These are phyloP conservation scores for Uncinocarpus reesii DNA, from an alignment of 2,329 filamentous ascomycete species.

Conservation along the genomic window DNA sequence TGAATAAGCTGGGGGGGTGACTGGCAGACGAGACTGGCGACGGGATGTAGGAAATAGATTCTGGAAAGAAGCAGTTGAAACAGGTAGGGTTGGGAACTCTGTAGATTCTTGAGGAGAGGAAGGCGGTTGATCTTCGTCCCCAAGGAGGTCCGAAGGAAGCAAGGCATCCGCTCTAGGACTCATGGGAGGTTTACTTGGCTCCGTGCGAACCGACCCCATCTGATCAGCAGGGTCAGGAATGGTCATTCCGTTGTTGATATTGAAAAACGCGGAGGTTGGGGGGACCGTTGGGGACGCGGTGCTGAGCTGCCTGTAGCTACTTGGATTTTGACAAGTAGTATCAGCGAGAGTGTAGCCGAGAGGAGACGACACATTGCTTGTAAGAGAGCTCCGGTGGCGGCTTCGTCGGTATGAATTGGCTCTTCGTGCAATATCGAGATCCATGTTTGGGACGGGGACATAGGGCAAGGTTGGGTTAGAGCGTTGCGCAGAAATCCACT, in stretches of 20 bases:
- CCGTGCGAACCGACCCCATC: slow-evolving; percentile 36
- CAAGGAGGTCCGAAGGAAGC: slow-evolving; percentile 51
- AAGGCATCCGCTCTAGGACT: slow-evolving; percentile 53
- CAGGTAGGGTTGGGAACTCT: slow-evolving; percentile 15
- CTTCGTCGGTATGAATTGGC: slow-evolving; percentile 34
- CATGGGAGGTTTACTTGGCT: slow-evolving; percentile 51
- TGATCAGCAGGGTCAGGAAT: slow-evolving; percentile 37
- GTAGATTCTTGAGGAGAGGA: slow-evolving; percentile 6
- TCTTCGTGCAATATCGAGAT: slow-evolving; percentile 34
- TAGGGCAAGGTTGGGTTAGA: slow-evolving; percentile 31
- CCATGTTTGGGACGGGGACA: slow-evolving; percentile 31
- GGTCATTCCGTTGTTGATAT: slow-evolving; percentile 53
- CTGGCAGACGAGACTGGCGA: slow-evolving; percentile 39
- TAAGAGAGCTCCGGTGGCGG: slow-evolving; percentile 38
- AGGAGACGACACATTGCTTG: slow-evolving; percentile 40
- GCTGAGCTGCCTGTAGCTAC: slow-evolving; percentile 41
- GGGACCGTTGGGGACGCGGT: slow-evolving; percentile 46
- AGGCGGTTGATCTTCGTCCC: slow-evolving; percentile 40
- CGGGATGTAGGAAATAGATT: slow-evolving; percentile 30
- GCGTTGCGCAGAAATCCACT: slow-evolving; percentile 35
- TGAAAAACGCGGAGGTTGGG: slow-evolving; percentile 47
- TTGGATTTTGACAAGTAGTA: slow-evolving; percentile 30
- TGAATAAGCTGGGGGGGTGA: slow-evolving; percentile 36
- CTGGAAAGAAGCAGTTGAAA: slow-evolving; percentile 25
- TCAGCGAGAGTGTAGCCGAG: slow-evolving; percentile 34